Base-by-base conservation (phyloP, 2,329 filamentous ascomycete genomes). In the Penicillium sp. region DNA sequence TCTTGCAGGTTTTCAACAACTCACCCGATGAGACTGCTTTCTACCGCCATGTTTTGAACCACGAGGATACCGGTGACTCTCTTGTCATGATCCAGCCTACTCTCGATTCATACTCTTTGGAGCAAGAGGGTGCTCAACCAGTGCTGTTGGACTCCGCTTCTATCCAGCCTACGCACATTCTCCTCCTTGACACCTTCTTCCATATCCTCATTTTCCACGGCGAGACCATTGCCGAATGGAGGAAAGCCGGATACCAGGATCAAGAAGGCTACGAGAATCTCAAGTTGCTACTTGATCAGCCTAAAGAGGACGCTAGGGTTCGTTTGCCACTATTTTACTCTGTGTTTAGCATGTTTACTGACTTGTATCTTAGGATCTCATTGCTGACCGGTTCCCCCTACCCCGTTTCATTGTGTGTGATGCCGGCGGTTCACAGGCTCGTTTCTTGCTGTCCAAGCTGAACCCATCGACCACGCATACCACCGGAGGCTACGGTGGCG, bases 181-280 rank as follows among this genome's bases (percentile, higher is more conserved):
- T 99, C 47, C 85, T 99, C 10, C 86, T 99, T 51, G 94, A 99
- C 68, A 97, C 94, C 0, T 99, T 99, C 81, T 99, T 99, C 84
- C 94, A 99, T 73, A 99, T 99, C 58, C 84, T 99, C 51, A 99
- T 99, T 66, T 99, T 97, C 84, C 92, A 99, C 67, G 94, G 94
- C 59, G 93, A 99, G 79, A 97, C 93, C 0, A 89, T 97, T 74
- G 94, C 94, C 0, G 91, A 97, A 72, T 99, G 94, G 94, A 87
- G 92, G 62, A 97, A 99, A 75, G 92, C 92, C 16, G 94, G 94
- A 1, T 99, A 99, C 70, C 94, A 99, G 65, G 91, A 97, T 2
- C 93, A 97, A 74, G 93, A 97, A 70, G 94, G 94, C 9, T 99
- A 99, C 69, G 94, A 97, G 74, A 97, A 97, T 75, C 96, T 99